A percentile compares a stretch with the other conserved stretches of the same genome.
These are phyloP conservation scores for Fomitopsis pinicola DNA, from an alignment of 1,284 basidiomycete genomes.

Conservation along the genomic window DNA sequence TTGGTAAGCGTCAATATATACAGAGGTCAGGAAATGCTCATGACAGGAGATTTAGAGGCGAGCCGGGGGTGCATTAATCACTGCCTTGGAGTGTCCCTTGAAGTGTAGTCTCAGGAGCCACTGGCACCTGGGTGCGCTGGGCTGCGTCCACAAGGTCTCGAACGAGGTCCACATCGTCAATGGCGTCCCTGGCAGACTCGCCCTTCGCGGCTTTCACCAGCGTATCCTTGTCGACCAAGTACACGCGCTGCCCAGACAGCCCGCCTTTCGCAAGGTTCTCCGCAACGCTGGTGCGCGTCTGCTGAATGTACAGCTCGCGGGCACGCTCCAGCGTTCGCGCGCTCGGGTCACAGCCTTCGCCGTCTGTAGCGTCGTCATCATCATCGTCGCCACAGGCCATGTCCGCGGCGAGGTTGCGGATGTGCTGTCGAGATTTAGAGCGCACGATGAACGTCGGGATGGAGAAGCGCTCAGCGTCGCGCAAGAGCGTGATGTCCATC, in stretches of 20 bases:
- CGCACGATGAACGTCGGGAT: too few relatives aligned
- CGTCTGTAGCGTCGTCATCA: neutral
- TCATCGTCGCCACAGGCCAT: neutral
- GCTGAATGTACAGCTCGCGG: neutral
- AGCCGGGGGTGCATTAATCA: too few relatives aligned
- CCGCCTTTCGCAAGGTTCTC: neutral
- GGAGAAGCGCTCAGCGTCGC: neutral
- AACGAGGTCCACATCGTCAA: neutral
- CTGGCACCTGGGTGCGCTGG: neutral
- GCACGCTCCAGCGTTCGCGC: neutral
- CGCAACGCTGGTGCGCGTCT: neutral
- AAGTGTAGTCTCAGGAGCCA: too few relatives aligned
- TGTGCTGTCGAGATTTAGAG: neutral
- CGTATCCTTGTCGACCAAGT: constrained; percentile 1
- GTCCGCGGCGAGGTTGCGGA: neutral
- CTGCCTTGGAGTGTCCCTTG: too few relatives aligned
- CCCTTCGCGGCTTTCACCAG: neutral
- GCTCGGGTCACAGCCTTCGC: neutral
- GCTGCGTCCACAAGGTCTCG: too few relatives aligned
- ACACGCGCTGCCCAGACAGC: neutral
- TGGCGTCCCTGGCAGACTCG: neutral
- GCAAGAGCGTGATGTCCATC: constrained; percentile 1
- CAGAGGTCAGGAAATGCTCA: too few relatives aligned
- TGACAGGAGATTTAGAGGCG: too few relatives aligned
- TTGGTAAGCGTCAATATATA: too few relatives aligned